A percentile compares a stretch with the other conserved stretches of the same genome.
Evolutionary conservation across 176 grass and related monocot species (phyloP).

Genomic region (Zea luxurians): DNA sequence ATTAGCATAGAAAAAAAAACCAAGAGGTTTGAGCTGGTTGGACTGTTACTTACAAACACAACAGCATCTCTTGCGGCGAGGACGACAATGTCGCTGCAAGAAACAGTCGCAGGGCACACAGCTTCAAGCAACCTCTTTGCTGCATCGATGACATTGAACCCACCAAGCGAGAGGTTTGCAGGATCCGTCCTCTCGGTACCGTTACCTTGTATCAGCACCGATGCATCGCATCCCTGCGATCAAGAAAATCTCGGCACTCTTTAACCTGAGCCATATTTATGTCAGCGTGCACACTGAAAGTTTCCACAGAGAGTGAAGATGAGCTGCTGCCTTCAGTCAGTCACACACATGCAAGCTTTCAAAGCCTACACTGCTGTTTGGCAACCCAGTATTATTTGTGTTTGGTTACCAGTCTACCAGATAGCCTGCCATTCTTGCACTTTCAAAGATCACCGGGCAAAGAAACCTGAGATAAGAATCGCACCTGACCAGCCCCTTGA

Average conservation of each 20-base stretch:
- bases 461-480: neutral
- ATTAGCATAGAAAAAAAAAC: neutral
- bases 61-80: conserved; percentile 86
- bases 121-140: conserved; percentile 80
- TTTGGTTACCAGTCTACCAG: neutral
- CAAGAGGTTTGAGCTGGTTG: neutral
- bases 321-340: neutral
- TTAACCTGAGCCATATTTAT: neutral
- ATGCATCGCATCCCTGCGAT: conserved; percentile 86
- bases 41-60: conserved; percentile 58
- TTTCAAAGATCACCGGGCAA: neutral
- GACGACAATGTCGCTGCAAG: conserved; percentile 85
- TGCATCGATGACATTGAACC: conserved; percentile 73
- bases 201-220: conserved; percentile 79
- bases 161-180: conserved; percentile 81
- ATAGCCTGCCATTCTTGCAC: neutral
- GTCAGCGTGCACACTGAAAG: neutral
- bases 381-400: neutral
- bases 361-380: neutral
- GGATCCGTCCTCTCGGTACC: conserved; percentile 82
- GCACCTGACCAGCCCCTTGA: neutral
- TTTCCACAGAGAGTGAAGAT: neutral
- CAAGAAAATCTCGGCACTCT: neutral
- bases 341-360: neutral
- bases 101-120: conserved; percentile 76